phyloP scores from a whole-genome alignment of 208 protist genomes.

The Acanthamoeba royreba region DNA sequence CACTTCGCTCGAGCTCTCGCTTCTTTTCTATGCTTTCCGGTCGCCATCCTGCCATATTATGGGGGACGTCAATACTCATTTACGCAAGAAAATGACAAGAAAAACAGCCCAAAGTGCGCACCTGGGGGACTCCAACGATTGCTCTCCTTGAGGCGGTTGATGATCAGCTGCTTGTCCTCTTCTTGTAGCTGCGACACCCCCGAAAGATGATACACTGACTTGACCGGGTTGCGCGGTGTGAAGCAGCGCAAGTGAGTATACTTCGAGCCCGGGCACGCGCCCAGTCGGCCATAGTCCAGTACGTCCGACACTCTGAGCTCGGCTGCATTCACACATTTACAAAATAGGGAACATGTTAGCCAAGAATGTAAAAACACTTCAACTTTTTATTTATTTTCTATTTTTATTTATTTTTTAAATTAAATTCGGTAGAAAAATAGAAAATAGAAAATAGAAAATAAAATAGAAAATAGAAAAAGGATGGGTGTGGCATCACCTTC shows the following conservation, averaged over 20 bases:
- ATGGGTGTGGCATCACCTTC: too few relatives aligned
- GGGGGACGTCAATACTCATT: background rate
- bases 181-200: background rate
- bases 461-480: background rate
- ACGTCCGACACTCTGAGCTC: background rate
- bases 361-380: too few relatives aligned
- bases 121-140: background rate
- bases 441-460: background rate
- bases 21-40: background rate
- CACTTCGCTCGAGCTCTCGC: background rate
- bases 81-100: background rate
- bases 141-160: background rate
- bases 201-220: background rate
- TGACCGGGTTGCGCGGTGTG: background rate
- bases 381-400: too few relatives aligned
- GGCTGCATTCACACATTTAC: too few relatives aligned
- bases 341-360: too few relatives aligned
- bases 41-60: background rate
- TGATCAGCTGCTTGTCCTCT: background rate
- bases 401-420: too few relatives aligned
- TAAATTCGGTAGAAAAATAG: background rate
- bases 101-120: background rate
- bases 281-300: background rate
- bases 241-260: background rate
- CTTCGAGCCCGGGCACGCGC: background rate